phyloP scores from a whole-genome alignment of 2,329 filamentous ascomycete genomes.

The Ilyonectria robusta region DNA sequence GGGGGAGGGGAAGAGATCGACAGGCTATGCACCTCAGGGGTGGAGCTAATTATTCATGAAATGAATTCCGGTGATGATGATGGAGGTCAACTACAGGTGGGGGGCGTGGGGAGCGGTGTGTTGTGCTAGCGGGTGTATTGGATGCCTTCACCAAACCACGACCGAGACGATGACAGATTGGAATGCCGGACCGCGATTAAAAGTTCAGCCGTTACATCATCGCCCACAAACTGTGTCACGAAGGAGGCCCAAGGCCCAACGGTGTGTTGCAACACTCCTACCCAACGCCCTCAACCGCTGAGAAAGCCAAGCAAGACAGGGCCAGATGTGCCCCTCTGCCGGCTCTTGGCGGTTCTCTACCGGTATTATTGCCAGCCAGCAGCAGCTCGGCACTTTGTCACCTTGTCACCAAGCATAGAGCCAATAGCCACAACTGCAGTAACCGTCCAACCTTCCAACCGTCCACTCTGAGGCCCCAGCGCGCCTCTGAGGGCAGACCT shows the following conservation, averaged over 20 bases:
- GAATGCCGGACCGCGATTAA: background rate
- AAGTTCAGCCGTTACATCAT: background rate
- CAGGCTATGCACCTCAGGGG: constrained; percentile 34
- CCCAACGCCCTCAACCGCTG: background rate
- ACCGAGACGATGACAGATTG: constrained; percentile 33
- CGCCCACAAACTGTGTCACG: background rate
- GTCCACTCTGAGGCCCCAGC: constrained; percentile 19
- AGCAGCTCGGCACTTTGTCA: background rate
- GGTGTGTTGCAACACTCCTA: constrained; percentile 4
- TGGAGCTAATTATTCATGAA: constrained; percentile 40
- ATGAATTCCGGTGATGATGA: constrained; percentile 36
- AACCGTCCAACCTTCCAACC: constrained; percentile 9
- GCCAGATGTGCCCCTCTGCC: background rate
- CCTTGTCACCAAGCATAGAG: constrained; percentile 16
- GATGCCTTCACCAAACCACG: constrained; percentile 40
- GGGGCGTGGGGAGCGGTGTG: constrained; percentile 48
- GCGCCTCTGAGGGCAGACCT: constrained; percentile 31
- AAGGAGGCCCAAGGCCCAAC: background rate
- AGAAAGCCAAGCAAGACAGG: background rate
- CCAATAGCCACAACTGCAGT: constrained; percentile 26
- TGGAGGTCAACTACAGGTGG: constrained; percentile 36
- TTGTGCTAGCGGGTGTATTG: constrained; percentile 34
- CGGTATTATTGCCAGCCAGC: constrained; percentile 10
- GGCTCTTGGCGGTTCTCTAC: background rate
- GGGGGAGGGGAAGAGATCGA: constrained; percentile 37